Evolutionary conservation across 169 alveolate genomes (phyloP), one percentile per base, ranked within the genome.

Genomic region (Cryptosporidium sp.): DNA sequence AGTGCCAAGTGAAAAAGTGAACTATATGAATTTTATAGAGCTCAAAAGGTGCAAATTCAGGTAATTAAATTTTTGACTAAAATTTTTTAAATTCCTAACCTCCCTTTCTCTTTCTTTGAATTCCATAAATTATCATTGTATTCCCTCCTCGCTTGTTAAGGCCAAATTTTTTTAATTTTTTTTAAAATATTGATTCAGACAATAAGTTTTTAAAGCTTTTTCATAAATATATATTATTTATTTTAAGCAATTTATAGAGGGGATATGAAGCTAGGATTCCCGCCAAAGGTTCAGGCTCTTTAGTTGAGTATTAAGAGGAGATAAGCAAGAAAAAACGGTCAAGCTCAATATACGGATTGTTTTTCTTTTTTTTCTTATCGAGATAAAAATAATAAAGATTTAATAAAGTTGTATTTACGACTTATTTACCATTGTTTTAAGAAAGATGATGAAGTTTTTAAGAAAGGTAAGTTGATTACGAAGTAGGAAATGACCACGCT

Each of bases 381-480:
- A 69, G 52, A 39, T 14, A 69, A 69, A 69, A 41, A 69, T 10
- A 69, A 48, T 48, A 48, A 48, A 48, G 21, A 14, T 41, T 41
- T 41, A 41, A 41, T 48, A 48, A 48, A 48, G 21, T 48, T 48
- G 7, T 48, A 48, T 3, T 14, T 48, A 48, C 55, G 23, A 16
- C 21, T 14, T 48, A 18, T 48, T 14, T 3, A 48, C 6, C 21
- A 48, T 48, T 3, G 21, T 14, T 12, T 48, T 48, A 48, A 48
- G 26, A 10, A 55, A 26, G 70, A 65, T 62, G 75, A 61, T 80
- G 62, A 80, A 80, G 43, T 62, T 43, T 48, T 23, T 80, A 18
- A 59, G 89, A 21, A 80, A 45, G 68, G 89, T 80, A 62, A 26
- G 89, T 80, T 80, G 18, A 14, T 14, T 2, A 48, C 6, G 0